Base-by-base conservation (phyloP, 305 asterid species). In the Fraxinus nigra region DNA sequence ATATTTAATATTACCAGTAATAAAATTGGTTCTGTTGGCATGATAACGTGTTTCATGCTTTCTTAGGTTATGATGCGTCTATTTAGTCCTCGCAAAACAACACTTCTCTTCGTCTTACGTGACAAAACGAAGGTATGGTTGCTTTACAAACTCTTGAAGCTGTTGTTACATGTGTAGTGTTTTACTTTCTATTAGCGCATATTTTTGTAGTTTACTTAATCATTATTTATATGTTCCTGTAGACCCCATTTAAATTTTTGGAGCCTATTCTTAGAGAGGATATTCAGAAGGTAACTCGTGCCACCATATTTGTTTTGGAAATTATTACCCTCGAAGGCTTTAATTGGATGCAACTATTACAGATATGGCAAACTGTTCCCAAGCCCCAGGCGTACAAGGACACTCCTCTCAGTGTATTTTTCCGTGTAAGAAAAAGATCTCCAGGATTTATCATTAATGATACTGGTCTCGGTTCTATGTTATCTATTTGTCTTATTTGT, bases 71-170 rank as follows among this genome's bases (percentile, higher is more conserved):
- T 92, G 97, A 87, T 88, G 95, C 90, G 89, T 20, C 85, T 91
- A 77, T 93, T 92, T 85, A 91, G 89, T 88, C 97, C 94, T 30
- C 92, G 97, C 38, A 93, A 89, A 85, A 92, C 95, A 51, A 93
- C 94, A 9, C 92, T 93, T 81, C 82, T 92, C 48, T 93, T 93
- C 81, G 95, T 92, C 51, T 88, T 92, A 85, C 97, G 97, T 82
- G 97, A 92, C 85, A 93, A 90, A 85, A 92, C 93, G 30, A 92
- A 89, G 97, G 97, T 93, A 78, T 78, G 83, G 37, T 78, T 72
- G 78, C 70, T 65, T 30, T 70, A 61, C 76, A 72, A 77, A 76
- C 75, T 65, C 16, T 77, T 77, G 26, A 33, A 73, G 59, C 22
- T 56, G 38, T 76, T 70, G 3, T 35, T 22, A 16, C 6, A 72